Base-by-base conservation (phyloP, 129 eudicot species). In the Flaveria robusta region DNA sequence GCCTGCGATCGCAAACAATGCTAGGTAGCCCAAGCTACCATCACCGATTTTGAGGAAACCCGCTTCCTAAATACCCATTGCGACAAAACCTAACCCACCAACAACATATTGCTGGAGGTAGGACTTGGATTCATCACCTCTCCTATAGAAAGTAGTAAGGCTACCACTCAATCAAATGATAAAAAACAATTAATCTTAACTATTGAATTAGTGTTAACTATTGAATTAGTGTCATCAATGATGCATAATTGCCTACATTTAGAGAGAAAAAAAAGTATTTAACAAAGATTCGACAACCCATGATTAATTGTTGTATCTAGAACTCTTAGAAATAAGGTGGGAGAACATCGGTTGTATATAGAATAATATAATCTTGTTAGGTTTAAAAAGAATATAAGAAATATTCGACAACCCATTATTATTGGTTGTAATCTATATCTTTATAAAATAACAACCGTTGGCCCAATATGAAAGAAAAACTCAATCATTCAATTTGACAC, bases 391-490 rank as follows among this genome's bases (percentile, higher is more conserved):
- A 50, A 64, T 79, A 54, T 20, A 80, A 52, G 50, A 65, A 72
- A 72, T 77, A 79, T 80, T 80, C 79, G 74, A 80, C 83, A 66
- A 73, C 83, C 79, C 62, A 71, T 79, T 16, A 39, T 71, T 65
- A 72, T 63, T 50, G 39, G 73, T 24, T 55, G 74, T 41, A 14
- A 63, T 72, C 67, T 23, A 72, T 42, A 6, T 26, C 16, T 10
- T 46, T n/a, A 66, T 34, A 55, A n/a, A 76, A 79, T 42, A 65
- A 63, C 66, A 79, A 47, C 14, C 45, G 13, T 70, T 45, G 41
- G 55, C 60, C 39, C 51, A 62, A 63, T 77, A 19, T 55, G 10
- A 42, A 34, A 47, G 9, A 71, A 68, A 27, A 51, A 69, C 60
- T 73, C 79, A 80, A 80, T 80, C 83, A 80, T 73, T 43, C 1